phyloP scores from a whole-genome alignment of 2,329 filamentous ascomycete genomes.

The Cercospora nicotianae region DNA sequence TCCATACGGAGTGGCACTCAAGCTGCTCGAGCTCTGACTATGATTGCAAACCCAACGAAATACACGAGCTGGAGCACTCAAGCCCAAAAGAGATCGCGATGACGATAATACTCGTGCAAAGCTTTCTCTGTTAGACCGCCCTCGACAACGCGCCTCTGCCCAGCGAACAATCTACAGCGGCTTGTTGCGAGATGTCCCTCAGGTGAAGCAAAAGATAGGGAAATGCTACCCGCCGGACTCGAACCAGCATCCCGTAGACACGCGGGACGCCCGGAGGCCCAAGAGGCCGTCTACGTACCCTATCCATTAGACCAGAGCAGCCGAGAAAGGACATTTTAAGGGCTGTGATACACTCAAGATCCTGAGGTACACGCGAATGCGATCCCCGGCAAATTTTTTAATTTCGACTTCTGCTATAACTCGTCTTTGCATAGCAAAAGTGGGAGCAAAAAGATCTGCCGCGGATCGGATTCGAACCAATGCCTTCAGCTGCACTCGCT shows the following conservation, averaged over 20 bases:
- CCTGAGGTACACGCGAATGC: neutral
- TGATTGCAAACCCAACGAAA: neutral
- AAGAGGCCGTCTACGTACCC: neutral
- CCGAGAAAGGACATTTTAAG: neutral
- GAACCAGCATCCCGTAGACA: neutral
- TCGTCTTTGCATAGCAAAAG: neutral
- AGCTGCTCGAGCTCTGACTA: neutral
- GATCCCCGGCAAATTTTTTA: neutral
- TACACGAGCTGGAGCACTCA: neutral
- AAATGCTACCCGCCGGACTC: neutral
- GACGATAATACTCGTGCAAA: neutral
- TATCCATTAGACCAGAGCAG: neutral
- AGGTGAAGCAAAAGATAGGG: neutral
- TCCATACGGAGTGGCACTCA: neutral
- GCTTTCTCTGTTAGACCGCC: neutral
- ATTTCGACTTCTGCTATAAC: neutral
- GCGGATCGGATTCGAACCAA: neutral
- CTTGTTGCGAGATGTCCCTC: neutral
- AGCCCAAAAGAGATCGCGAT: neutral
- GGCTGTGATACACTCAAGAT: neutral
- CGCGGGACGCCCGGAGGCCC: neutral
- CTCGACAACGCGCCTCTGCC: neutral
- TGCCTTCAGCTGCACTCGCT: constrained; percentile 7
- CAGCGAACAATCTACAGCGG: neutral
- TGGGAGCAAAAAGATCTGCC: neutral